Conservation (phyloP, 2,329 filamentous ascomycete genomes). For the Helotiales sp. region DNA sequence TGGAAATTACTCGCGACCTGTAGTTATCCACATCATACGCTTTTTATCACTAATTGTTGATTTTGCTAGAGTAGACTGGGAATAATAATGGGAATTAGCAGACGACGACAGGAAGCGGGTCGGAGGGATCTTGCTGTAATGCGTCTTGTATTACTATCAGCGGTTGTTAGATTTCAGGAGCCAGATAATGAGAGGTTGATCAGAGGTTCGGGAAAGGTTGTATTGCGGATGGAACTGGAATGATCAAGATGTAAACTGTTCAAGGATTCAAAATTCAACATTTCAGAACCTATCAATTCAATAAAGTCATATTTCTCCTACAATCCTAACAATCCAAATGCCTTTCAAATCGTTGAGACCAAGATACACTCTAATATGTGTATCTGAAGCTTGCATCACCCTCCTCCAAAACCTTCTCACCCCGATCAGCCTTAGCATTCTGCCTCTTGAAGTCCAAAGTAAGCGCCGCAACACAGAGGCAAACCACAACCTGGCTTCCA, state of each 20-base stretch:
- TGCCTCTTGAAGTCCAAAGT: slow-evolving; percentile 40
- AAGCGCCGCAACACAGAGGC: slow-evolving; percentile 37
- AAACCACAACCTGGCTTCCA: slow-evolving; percentile 27
- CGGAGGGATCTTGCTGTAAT: slow-evolving; percentile 45
- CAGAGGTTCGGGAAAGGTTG: no score
- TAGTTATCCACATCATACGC: no score
- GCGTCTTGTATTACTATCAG: slow-evolving; percentile 28
- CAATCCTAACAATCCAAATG: no score
- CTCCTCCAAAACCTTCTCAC: slow-evolving; percentile 43
- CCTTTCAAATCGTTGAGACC: background rate
- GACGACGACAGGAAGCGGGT: slow-evolving; percentile 46
- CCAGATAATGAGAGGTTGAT: no score
- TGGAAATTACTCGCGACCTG: no score
- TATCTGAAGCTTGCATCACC: slow-evolving; percentile 43
- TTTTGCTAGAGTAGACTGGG: slow-evolving; percentile 40
- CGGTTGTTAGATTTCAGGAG: slow-evolving; percentile 17
- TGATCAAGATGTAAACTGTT: background rate
- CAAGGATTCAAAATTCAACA: background rate
- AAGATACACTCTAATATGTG: slow-evolving; percentile 19
- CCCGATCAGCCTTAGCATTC: slow-evolving; percentile 43
- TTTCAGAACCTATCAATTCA: background rate
- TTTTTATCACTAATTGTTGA: no score
- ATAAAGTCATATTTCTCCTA: no score
- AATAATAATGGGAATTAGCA: slow-evolving; percentile 46
- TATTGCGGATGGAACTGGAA: background rate